Conservation (phyloP, 371 early-diverging fungal species). For the Aphelidium insulamus region DNA sequence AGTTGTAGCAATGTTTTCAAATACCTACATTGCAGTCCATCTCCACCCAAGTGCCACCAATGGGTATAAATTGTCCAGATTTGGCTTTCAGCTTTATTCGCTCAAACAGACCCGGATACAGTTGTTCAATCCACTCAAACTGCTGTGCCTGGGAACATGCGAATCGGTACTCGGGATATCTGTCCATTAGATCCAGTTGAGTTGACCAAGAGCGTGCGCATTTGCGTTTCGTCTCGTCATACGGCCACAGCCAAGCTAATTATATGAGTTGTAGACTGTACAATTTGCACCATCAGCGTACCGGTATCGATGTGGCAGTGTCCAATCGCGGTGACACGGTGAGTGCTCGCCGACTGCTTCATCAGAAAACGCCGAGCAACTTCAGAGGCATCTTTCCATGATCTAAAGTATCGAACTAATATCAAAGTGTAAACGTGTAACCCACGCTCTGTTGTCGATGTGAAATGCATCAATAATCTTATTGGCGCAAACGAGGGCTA, state of each 20-base stretch:
- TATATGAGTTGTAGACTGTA: neutral
- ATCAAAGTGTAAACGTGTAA: too few relatives aligned
- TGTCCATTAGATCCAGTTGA: conserved; percentile 59
- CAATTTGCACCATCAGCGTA: conserved; percentile 23
- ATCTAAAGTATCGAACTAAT: too few relatives aligned
- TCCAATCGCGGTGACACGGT: conserved; percentile 53
- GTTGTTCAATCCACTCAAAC: conserved; percentile 66
- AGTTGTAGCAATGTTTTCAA: too few relatives aligned
- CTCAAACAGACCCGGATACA: conserved; percentile 62
- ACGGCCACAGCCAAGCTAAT: conserved; percentile 62
- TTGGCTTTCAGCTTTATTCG: conserved; percentile 41
- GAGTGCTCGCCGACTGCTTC: conserved; percentile 23
- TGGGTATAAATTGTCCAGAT: conserved; percentile 67
- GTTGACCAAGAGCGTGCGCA: conserved; percentile 77
- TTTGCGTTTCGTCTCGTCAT: conserved; percentile 87
- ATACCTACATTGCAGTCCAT: conserved; percentile 98
- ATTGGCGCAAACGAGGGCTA: conserved; percentile 61
- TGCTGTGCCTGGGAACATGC: conserved; percentile 88
- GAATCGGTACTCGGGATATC: conserved; percentile 69
- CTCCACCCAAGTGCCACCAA: conserved; percentile 94
- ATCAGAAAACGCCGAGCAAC: conserved; percentile 36
- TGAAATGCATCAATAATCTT: conserved; percentile 49
- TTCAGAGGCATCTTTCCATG: conserved; percentile 22
- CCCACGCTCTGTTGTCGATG: conserved; percentile 18
- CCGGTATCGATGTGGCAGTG: conserved; percentile 36